Conservation (phyloP, 306 rosid species). For the Cicer chorassanicum region DNA sequence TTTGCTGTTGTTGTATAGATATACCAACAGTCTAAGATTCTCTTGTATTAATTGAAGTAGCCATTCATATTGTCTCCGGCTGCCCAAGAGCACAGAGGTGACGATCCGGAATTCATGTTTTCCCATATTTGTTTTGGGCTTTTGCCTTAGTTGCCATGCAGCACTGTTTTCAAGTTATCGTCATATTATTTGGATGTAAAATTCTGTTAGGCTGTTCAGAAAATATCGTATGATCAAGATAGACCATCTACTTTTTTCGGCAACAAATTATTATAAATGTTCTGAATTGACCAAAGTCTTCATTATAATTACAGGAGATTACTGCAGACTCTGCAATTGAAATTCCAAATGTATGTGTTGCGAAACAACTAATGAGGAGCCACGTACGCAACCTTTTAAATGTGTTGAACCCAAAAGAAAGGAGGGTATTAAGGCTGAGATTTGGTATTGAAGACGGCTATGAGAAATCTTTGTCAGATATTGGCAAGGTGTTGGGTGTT, state of each 20-base stretch:
- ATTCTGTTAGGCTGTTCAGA: constrained; percentile 30
- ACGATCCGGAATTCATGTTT: too few species aligned
- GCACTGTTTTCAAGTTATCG: not conserved
- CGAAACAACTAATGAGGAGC: constrained; percentile 79
- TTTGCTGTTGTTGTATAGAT: not conserved
- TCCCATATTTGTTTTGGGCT: too few species aligned
- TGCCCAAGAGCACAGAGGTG: too few species aligned
- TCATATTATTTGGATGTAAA: constrained; percentile 30
- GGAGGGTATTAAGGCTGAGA: constrained; percentile 73
- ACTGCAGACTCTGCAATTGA: constrained; percentile 76
- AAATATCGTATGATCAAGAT: constrained; percentile 9
- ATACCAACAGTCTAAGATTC: not conserved
- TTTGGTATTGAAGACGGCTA: constrained; percentile 78
- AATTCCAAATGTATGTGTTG: constrained; percentile 63
- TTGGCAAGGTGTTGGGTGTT: constrained; percentile 69
- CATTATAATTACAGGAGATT: constrained; percentile 67
- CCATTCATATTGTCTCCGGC: too few species aligned
- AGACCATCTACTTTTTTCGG: constrained; percentile 1
- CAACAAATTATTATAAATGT: not conserved
- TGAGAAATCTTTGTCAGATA: constrained; percentile 63
- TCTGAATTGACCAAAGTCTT: constrained; percentile 18
- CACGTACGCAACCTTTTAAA: constrained; percentile 70
- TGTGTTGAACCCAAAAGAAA: constrained; percentile 66
- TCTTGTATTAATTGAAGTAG: not conserved
- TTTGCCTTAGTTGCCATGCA: not conserved